phyloP scores from a whole-genome alignment of 2,329 filamentous ascomycete genomes.

The Cytospora mali region DNA sequence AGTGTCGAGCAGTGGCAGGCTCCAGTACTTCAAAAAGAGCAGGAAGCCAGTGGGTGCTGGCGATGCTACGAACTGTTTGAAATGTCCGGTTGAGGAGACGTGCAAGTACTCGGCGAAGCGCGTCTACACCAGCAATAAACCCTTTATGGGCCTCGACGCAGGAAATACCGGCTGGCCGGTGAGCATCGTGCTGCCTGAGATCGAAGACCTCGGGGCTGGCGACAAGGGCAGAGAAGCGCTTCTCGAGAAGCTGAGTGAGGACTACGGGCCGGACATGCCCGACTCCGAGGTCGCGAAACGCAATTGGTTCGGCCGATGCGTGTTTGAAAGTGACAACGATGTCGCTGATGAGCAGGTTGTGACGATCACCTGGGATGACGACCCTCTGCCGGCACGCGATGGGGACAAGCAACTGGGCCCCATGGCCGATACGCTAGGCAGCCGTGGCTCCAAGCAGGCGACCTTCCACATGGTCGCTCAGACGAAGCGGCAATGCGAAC shows the following conservation, averaged over 20 bases:
- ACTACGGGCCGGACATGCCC: conserved; percentile 55
- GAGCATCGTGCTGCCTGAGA: conserved; percentile 86
- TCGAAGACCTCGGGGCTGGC: conserved; percentile 68
- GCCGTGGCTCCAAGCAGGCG: conserved; percentile 76
- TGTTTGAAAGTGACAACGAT: conserved; percentile 90
- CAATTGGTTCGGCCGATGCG: conserved; percentile 91
- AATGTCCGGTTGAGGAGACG: conserved; percentile 71
- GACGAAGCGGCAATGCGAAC: conserved; percentile 82
- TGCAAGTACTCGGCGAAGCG: conserved; percentile 87
- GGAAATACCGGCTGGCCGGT: conserved; percentile 80
- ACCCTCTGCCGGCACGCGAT: conserved; percentile 43
- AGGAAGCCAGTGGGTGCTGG: conserved; percentile 79
- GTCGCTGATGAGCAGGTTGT: conserved; percentile 93
- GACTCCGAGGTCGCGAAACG: conserved; percentile 50
- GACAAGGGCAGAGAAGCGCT: conserved; percentile 51
- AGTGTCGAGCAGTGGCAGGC: conserved; percentile 73
- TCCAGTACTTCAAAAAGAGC: conserved; percentile 75
- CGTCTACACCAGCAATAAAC: conserved; percentile 72
- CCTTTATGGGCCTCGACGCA: conserved; percentile 57
- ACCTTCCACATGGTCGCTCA: conserved; percentile 94
- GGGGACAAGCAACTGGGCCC: neutral
- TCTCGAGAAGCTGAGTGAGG: conserved; percentile 46
- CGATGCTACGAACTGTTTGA: conserved; percentile 81
- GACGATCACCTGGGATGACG: conserved; percentile 84
- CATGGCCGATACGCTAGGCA: conserved; percentile 35